Conservation (phyloP, 495 filamentous ascomycete species). For the Tuber indicum region DNA sequence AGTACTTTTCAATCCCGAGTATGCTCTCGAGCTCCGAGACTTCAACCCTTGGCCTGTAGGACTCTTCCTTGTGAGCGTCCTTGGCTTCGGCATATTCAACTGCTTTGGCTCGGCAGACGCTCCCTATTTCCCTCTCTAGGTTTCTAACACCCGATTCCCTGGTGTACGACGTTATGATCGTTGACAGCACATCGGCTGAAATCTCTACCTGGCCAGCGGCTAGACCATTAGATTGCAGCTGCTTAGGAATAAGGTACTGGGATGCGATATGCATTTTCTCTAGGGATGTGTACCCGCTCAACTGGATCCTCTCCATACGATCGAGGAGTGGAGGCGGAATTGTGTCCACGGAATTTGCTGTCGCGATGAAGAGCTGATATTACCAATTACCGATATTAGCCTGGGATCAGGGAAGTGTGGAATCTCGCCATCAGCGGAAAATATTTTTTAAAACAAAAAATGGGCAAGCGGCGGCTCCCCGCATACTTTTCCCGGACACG, state of each 20-base stretch:
- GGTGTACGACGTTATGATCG: constrained; percentile 91
- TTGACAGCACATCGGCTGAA: constrained; percentile 76
- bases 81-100: constrained; percentile 88
- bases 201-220: constrained; percentile 64
- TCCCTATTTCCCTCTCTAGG: constrained; percentile 89
- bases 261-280: constrained; percentile 95
- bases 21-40: constrained; percentile 80
- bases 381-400: constrained; percentile 35
- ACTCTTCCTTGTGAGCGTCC: constrained; percentile 60
- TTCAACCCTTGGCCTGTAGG: constrained; percentile 68
- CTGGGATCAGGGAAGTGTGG: constrained; percentile 12
- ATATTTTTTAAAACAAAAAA: constrained; percentile 7
- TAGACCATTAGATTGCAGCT: constrained; percentile 76
- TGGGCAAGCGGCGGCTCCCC: constrained; percentile 18
- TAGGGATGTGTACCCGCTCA: constrained; percentile 94
- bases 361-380: constrained; percentile 80
- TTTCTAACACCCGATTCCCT: constrained; percentile 97
- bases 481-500: constrained; percentile 19
- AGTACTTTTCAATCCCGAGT: constrained; percentile 87
- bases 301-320: constrained; percentile 88
- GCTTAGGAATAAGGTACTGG: constrained; percentile 90
- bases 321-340: constrained; percentile 93
- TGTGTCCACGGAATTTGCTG: constrained; percentile 90
- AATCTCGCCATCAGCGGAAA: constrained; percentile 11
- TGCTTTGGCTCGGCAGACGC: constrained; percentile 89